A percentile compares a stretch with the other conserved stretches of the same genome.
Evolutionary conservation across 163 green algal species (phyloP).

Genomic region (Scenedesmus sp.): DNA sequence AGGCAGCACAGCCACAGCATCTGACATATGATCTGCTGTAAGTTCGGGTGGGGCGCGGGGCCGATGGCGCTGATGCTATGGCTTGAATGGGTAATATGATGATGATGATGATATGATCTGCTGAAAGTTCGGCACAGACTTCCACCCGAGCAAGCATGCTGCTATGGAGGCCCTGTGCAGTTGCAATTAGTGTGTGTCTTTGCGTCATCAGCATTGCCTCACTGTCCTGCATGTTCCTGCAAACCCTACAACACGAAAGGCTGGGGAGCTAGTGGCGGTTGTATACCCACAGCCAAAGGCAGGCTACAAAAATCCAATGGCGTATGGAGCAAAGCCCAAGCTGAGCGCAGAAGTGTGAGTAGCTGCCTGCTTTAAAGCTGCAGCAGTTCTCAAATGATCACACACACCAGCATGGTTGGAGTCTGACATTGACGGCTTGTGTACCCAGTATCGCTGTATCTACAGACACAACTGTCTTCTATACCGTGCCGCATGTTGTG

Average conservation of each 20-base stretch:
- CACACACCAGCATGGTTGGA: not conserved
- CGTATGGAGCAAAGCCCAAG: conserved; percentile 62
- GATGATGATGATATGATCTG: not conserved
- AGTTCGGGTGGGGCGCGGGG: too few species aligned
- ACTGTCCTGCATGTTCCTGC: not conserved
- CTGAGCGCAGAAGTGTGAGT: conserved; percentile 62
- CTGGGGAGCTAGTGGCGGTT: conserved; percentile 63
- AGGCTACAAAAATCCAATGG: conserved; percentile 67
- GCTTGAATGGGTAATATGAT: too few species aligned
- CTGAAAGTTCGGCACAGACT: not conserved
- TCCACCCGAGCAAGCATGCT: not conserved
- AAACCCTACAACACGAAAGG: conserved; percentile 26
- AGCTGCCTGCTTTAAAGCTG: not conserved
- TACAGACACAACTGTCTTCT: not conserved
- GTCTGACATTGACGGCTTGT: not conserved
- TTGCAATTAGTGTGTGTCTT: not conserved
- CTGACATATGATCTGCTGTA: not conserved
- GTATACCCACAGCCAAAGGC: conserved; percentile 54
- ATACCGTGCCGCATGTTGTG: not conserved
- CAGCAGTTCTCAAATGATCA: not conserved
- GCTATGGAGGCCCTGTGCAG: not conserved
- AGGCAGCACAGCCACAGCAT: not conserved
- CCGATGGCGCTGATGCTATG: too few species aligned
- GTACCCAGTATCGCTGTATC: not conserved
- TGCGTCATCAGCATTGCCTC: not conserved